Evolutionary conservation across 108 stramenopile genomes (phyloP), one percentile per base, ranked within the genome.

Genomic region (Epithemia pelagica): DNA sequence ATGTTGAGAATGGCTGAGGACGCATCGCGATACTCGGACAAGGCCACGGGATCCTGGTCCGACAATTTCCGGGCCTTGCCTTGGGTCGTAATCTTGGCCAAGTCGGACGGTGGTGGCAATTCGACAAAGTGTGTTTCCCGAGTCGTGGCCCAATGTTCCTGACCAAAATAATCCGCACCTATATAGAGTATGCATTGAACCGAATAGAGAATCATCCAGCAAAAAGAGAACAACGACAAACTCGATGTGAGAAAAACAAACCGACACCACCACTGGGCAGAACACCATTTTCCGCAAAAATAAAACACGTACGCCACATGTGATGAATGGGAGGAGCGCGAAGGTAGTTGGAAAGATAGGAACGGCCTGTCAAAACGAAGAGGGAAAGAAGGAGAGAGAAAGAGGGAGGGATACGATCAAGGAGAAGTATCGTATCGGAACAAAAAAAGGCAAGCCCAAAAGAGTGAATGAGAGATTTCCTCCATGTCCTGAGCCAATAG

Each of bases 61-160:
- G 62, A 70, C 63, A 88, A 67, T 0, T 56, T 32, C 1, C 88
- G 74, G 28, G 74, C 53, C 21, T 32, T 63, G 0, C 76, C 74
- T 8, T 30, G 19, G 28, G 52, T 24, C 22, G 37, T 30, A 46
- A 90, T 75, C 21, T 32, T 57, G 0, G 61, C 75, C 64, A 84
- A 32, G 37, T 74, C 73, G 10, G 67, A 61, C 32, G 62, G 59
- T 0, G 81, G 76, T 1, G 88, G 90, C 8, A 72, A 7, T 5
- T 29, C 30, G 3, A 68, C 72, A 68, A 91, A 94, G 59, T 89
- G 88, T 0, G 90, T 91, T 62, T 94, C 90, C 3, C 57, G 58
- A 28, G 89, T 86, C 0, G 77, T 75, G 2, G 91, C 88, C 87
- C 87, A 88, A 65, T 93, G 92, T 33, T 84, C 74, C 62, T 93